Base-by-base conservation (phyloP, 768 basidiomycete genomes). In the Lentinula boryana region DNA sequence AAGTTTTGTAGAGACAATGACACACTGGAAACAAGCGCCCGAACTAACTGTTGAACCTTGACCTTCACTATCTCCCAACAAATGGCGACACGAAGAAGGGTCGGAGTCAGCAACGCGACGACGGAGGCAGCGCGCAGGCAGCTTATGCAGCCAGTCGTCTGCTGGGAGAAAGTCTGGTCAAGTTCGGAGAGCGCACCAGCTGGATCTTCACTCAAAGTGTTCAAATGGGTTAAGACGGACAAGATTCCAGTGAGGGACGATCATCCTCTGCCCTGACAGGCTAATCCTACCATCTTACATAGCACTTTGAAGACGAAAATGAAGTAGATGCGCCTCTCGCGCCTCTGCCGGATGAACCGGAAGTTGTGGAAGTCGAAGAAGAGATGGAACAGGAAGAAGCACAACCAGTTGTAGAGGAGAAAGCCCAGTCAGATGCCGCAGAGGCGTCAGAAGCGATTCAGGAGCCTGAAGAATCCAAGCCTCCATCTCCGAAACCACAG, bases 241-340 rank as follows among this genome's bases (percentile, higher is more conserved):
- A 89, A 85, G 71, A 77, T 78, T 51, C 91, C 91, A 78, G 91
- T 89, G 66, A 57, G 83, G 63, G 23, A n/a, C 23, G 5, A 10
- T 48, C n/a, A 32, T 35, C 56, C 9, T 3, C 18, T 36, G 18
- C 4, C 4, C 13, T 6, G 41, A 49, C 9, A 48, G 15, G 5
- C 46, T 36, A 21, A 35, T 58, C 27, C 9, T 10, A 31, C 7
- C 27, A 36, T 35, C n/a, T 33, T 9, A 23, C n/a, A 18, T 63
- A 94, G 91, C 89, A 92, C 80, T 94, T 93, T 67, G 91, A 88
- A 67, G 91, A 93, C 67, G 92, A 93, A 67, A 88, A 83, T 55
- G 88, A 85, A 63, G 83, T 76, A 0, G 89, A 93, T 65, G 89
- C 90, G 66, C 90, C 91, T 13, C 78, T 93, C 27, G 91, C 85